Evolutionary conservation across 2,329 filamentous ascomycete genomes (phyloP), one percentile per base, ranked within the genome.

Genomic region (Hypoxylon sp.): DNA sequence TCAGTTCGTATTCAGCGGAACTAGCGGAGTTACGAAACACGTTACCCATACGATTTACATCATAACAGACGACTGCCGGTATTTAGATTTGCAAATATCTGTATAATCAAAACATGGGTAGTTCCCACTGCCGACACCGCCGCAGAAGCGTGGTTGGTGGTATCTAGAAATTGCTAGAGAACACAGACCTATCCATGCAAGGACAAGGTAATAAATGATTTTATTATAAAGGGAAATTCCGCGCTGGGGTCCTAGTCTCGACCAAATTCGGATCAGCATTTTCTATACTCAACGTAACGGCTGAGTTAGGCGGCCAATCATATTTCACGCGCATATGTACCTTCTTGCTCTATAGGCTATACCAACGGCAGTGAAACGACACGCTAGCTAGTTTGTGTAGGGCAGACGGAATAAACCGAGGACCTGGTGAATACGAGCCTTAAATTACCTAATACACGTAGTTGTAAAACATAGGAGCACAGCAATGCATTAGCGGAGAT

Each of bases 1-100:
- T 53, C 52, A 59, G 48, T 55, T 66, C 63, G 63, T 66, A 63
- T 66, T 66, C 32, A 43, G 59, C 53, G 58, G 58, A 19, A 57
- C 57, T 11, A 43, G 59, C 53, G 58, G 58, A 19, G 63, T 61
- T 11, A 13, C 52, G 46, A 49, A 13, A 36, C 34, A n/a, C 13
- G 34, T 5, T 36, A 5, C 7, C 38, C 38, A n/a, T 9, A 11
- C n/a, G 17, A 19, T 43, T 21, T 43, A 43, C 38, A 43, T 43
- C 17, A 21, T 43, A 43, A 2, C 2, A 43, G 14, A 21, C 7
- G 10, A 21, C n/a, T 21, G 38, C 38, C 17, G 17, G 17, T 17
- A 41, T 17, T 19, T 9, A 41, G 14, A n/a, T 6, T 41, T 17
- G 38, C 38, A 19, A 9, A 41, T 17, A 11, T 21, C 10, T 21